These are phyloP conservation scores for Hyaloscypha bicolor DNA, from an alignment of 495 filamentous ascomycete species.

Conservation along the genomic window DNA sequence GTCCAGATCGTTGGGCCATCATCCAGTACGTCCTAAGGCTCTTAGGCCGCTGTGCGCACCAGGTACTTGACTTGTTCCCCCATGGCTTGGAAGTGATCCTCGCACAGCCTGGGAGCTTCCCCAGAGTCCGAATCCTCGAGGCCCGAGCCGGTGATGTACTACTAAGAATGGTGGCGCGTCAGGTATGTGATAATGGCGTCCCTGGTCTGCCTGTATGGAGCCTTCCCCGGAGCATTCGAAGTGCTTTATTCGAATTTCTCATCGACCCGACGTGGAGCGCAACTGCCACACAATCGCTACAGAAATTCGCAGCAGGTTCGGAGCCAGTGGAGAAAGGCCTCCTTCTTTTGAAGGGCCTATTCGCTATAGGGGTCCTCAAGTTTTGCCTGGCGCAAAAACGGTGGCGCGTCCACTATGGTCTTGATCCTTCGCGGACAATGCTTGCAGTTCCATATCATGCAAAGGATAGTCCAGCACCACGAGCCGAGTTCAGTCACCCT, in stretches of 20 bases:
- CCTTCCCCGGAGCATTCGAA: constrained; percentile 38
- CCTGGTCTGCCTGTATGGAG: constrained; percentile 43
- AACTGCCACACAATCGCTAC: constrained; percentile 39
- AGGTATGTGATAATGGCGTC: constrained; percentile 43
- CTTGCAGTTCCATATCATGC: constrained; percentile 72
- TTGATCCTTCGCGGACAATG: constrained; percentile 49
- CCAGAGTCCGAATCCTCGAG: constrained; percentile 23
- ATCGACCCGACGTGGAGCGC: constrained; percentile 32
- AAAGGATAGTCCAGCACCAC: constrained; percentile 58
- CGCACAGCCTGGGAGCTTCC: constrained; percentile 3
- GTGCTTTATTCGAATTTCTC: constrained; percentile 48
- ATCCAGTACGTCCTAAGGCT: constrained; percentile 58
- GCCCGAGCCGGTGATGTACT: constrained; percentile 8
- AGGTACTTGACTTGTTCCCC: constrained; percentile 12
- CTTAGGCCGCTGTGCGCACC: constrained; percentile 32
- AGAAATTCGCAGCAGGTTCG: constrained; percentile 27
- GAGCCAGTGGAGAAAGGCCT: constrained; percentile 42
- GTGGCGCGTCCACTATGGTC: constrained; percentile 70
- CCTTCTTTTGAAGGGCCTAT: constrained; percentile 60
- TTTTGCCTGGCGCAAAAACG: constrained; percentile 62
- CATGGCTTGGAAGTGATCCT: constrained; percentile 18
- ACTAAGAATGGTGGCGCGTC: constrained; percentile 2
- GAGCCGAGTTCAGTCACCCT: constrained; percentile 75
- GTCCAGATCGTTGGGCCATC: constrained; percentile 60
- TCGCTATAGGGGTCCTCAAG: constrained; percentile 53